A percentile compares a stretch with the other conserved stretches of the same genome.
Conservation (phyloP, 345 rosid species). For the Euphorbia pulcherrima region DNA sequence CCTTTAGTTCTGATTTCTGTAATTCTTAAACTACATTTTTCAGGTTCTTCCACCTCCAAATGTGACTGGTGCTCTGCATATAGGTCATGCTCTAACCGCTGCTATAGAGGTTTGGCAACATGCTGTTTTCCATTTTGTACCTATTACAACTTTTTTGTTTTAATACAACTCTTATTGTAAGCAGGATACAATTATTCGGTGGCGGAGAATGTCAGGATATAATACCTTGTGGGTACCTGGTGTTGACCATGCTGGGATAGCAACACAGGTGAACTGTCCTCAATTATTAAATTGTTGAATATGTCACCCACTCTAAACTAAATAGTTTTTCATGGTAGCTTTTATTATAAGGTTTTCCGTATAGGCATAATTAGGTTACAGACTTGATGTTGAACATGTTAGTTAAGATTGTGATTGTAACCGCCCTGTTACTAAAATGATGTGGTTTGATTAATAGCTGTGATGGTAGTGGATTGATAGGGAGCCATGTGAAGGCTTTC, state of each 20-base stretch:
- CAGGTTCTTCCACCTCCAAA: conserved; percentile 99
- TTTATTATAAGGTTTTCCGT: too few relatives aligned
- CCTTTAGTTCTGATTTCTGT: not conserved
- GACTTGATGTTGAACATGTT: too few relatives aligned
- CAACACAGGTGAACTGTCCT: conserved; percentile 68
- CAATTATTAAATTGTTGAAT: not conserved
- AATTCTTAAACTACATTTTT: not conserved
- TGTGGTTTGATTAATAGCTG: not conserved
- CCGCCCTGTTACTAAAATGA: too few relatives aligned
- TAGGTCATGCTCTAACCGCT: conserved; percentile 92
- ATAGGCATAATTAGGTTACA: too few relatives aligned
- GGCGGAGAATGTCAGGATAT: conserved; percentile 93
- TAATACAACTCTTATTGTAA: not conserved
- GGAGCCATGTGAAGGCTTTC: not conserved
- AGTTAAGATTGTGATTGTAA: too few relatives aligned
- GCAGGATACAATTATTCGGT: conserved; percentile 89
- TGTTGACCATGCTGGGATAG: conserved; percentile 96
- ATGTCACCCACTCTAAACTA: too few relatives aligned
- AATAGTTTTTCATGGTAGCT: too few relatives aligned
- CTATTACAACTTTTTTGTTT: not conserved
- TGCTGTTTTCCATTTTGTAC: conserved; percentile 5
- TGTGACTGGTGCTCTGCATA: conserved; percentile 94
- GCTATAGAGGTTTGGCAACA: conserved; percentile 62
- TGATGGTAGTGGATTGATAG: not conserved
- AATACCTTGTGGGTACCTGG: conserved; percentile 97